These are phyloP conservation scores for Tephrocybe rancida DNA, from an alignment of 768 basidiomycete species.

Conservation along the genomic window DNA sequence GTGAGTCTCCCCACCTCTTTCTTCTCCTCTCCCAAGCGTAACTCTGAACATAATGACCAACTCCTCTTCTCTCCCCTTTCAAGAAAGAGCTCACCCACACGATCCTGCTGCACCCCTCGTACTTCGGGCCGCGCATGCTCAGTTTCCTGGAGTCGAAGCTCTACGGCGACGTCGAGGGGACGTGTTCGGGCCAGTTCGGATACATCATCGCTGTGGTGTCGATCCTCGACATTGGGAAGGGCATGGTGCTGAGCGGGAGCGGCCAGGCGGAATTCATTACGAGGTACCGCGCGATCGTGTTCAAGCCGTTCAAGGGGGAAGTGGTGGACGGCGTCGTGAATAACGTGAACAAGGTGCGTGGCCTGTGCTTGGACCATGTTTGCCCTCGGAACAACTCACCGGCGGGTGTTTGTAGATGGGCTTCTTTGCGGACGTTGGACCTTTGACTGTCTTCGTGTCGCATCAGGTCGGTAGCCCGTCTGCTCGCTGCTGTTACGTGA, in stretches of 20 bases:
- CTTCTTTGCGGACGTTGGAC: constrained; percentile 96
- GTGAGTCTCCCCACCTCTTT: constrained; percentile 39
- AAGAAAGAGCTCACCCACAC: constrained; percentile 98
- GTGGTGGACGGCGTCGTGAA: constrained; percentile 96
- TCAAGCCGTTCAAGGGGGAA: constrained; percentile 99
- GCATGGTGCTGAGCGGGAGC: constrained; percentile 87
- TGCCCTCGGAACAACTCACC: too few species aligned
- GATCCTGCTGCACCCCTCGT: constrained; percentile 95
- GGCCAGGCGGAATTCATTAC: constrained; percentile 97
- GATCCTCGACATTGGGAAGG: constrained; percentile 89
- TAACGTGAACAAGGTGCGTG: constrained; percentile 89
- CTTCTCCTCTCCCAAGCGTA: background rate
- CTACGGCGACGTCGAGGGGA: constrained; percentile 96
- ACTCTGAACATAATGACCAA: background rate
- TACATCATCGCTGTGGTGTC: constrained; percentile 93
- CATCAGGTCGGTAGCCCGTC: constrained; percentile 69
- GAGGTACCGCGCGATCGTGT: constrained; percentile 94
- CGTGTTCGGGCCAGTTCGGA: constrained; percentile 93
- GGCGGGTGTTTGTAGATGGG: constrained; percentile 96
- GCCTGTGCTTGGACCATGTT: background rate
- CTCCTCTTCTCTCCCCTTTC: background rate
- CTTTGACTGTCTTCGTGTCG: constrained; percentile 92
- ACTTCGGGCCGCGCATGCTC: constrained; percentile 95
- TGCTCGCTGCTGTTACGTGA: background rate
- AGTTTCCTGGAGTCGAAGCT: constrained; percentile 92